A percentile compares a stretch with the other conserved stretches of the same genome.
Evolutionary conservation across 1,284 basidiomycete genomes (phyloP).

Genomic region (Blastosporella zonata): DNA sequence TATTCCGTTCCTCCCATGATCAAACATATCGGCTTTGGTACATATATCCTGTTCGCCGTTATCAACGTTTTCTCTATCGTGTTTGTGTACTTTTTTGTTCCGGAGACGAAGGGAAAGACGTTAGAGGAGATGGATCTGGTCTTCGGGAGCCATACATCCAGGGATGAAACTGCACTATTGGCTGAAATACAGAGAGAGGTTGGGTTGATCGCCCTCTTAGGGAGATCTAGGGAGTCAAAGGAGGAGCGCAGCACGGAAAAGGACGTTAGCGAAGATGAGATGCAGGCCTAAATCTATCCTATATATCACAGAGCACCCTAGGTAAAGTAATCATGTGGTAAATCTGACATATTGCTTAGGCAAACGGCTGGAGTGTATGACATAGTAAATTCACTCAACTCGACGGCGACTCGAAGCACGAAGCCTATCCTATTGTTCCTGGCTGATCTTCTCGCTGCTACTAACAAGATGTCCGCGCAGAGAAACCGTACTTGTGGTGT

Average conservation of each 20-base stretch:
- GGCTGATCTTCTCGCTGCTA: no score
- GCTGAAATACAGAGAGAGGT: conserved; percentile 17
- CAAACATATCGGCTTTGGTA: conserved; percentile 17
- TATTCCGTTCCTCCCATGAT: conserved; percentile 19
- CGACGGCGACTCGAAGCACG: no score
- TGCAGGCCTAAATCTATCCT: no score
- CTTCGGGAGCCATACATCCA: conserved; percentile 17
- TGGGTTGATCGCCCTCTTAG: conserved; percentile 12
- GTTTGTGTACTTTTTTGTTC: conserved; percentile 19
- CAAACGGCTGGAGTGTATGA: no score
- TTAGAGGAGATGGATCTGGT: conserved; percentile 19
- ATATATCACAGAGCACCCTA: no score
- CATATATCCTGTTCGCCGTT: conserved; percentile 17
- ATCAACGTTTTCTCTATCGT: conserved; percentile 16
- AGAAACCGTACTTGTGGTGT: no score
- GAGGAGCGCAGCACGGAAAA: conserved; percentile 7
- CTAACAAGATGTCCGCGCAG: no score
- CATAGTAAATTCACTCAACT: no score
- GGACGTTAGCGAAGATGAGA: not conserved
- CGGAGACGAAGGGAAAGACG: conserved; percentile 20
- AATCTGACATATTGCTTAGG: no score
- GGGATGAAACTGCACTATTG: conserved; percentile 14
- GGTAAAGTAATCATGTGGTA: no score
- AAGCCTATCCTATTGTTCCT: no score
- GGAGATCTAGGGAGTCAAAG: not conserved